A percentile compares a stretch with the other conserved stretches of the same genome.
Evolutionary conservation across 148 eudicot genomes (phyloP).

Genomic region (Dysphania ambrosioides): DNA sequence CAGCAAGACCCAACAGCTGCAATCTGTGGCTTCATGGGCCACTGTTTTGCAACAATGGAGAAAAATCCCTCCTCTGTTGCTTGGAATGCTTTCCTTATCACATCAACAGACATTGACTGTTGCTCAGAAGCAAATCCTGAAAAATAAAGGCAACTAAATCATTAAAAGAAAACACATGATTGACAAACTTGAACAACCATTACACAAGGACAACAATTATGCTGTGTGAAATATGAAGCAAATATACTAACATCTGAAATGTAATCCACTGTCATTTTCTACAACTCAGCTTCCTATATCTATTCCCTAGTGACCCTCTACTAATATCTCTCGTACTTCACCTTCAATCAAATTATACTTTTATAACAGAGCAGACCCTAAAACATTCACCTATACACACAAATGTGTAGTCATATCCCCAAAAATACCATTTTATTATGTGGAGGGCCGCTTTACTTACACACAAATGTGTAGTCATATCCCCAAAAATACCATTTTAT

Average conservation of each 20-base stretch:
- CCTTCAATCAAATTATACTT: neutral
- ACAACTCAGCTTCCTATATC: neutral
- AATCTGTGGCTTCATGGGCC: conserved; percentile 73
- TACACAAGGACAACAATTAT: neutral
- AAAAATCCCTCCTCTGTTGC: conserved; percentile 85
- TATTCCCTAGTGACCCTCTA: neutral
- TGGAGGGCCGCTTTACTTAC: no score
- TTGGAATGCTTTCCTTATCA: conserved; percentile 69
- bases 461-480: no score
- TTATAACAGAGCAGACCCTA: neutral
- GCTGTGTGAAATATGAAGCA: neutral
- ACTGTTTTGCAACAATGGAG: conserved; percentile 65
- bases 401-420: neutral
- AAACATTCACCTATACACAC: neutral
- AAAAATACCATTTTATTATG: neutral
- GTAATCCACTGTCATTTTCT: neutral
- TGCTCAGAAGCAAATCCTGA: conserved; percentile 71
- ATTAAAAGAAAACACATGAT: neutral
- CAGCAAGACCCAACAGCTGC: conserved; percentile 93
- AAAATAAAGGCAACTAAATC: neutral
- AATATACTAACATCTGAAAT: neutral
- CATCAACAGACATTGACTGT: conserved; percentile 69
- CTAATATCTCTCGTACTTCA: neutral
- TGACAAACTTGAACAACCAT: neutral
- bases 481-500: no score